Evolutionary conservation across 2,329 filamentous ascomycete species (phyloP), one percentile per base, ranked within the genome.

Genomic region (Amauroascus niger): DNA sequence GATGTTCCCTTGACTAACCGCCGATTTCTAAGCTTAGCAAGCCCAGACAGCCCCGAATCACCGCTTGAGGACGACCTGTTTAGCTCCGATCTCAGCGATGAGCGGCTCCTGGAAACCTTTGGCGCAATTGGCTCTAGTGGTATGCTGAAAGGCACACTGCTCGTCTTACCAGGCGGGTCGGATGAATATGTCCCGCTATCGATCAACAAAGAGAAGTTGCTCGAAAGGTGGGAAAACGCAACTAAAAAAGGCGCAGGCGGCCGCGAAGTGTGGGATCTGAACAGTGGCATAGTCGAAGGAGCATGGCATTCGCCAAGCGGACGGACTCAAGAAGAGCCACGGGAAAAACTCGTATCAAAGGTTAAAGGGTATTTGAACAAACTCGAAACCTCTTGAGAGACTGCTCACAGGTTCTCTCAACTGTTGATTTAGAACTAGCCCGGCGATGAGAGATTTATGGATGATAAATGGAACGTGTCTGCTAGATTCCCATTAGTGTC

Each of bases 51-150:
- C 20, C 79, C 79, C 0, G 71, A 74, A 45, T 68, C 74, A 49
- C 75, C 81, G 4, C 86, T 84, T 8, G 84, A 87, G 55, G 90
- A 96, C 65, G 90, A 95, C 65, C 88, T 86, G 64, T 95, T 95
- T 71, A 90, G 86, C n/a, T 83, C 81, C 2, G 86, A 93, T 64
- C 71, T 93, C n/a, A 67, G 73, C 0, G 77, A 80, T 40, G 74
- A 79, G 30, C 73, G 75, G 16, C 71, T 89, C 6, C 63, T 68
- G 22, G 66, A 66, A 13, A 84, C 83, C n/a, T 95, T 91, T 77
- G 78, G 82, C 2, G 71, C 62, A 58, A 66, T 77, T 35, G 61
- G 63, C 1, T 49, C 63, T 18, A 59, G 63, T 13, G 71, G 70
- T 0, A 49, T 74, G 16, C 45, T 75, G 52, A 65, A 62, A 54